These are phyloP conservation scores for Sporothrix inflata DNA, from an alignment of 2,329 filamentous ascomycete species.

Conservation along the genomic window DNA sequence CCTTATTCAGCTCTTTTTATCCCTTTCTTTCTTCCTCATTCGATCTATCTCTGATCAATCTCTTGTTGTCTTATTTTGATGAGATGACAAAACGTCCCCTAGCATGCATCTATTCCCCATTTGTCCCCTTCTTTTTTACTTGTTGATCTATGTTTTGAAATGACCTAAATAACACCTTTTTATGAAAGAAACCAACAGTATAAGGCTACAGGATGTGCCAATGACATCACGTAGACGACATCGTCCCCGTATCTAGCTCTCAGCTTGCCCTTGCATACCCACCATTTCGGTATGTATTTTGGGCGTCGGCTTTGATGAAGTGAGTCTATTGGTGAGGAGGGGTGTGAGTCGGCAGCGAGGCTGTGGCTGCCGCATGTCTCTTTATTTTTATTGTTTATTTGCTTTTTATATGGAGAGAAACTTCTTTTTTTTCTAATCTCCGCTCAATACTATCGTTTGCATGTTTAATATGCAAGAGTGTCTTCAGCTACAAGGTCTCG, in stretches of 20 bases:
- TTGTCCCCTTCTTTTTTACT: background rate
- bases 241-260: background rate
- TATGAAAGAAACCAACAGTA: background rate
- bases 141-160: background rate
- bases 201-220: background rate
- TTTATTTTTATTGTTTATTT: background rate
- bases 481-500: background rate
- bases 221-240: background rate
- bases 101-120: slow-evolving; percentile 7
- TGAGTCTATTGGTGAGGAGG: background rate
- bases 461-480: background rate
- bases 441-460: background rate
- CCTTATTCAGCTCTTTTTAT: background rate
- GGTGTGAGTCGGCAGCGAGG: background rate
- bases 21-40: background rate
- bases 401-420: background rate
- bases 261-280: background rate
- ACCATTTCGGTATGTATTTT: background rate
- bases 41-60: background rate
- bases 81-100: background rate
- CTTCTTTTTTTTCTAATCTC: too few species aligned
- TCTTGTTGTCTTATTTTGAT: background rate
- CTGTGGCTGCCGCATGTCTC: background rate
- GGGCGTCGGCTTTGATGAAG: background rate
- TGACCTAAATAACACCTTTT: background rate